These are phyloP conservation scores for Cryptococcus amylolentus DNA, from an alignment of 1,284 basidiomycete species.

Conservation along the genomic window DNA sequence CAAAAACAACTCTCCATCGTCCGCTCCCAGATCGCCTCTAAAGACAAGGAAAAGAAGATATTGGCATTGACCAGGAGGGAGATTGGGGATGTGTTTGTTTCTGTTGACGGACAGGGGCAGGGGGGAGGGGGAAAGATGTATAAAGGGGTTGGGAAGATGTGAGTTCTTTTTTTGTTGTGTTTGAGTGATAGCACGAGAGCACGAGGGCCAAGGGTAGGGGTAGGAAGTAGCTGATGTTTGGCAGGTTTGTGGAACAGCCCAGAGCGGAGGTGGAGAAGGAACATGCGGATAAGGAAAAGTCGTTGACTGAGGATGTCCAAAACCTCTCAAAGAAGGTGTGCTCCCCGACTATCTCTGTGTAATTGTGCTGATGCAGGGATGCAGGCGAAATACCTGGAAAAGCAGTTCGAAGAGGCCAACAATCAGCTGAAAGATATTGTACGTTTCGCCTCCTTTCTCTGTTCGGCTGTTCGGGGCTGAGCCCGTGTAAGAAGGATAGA, in stretches of 20 bases:
- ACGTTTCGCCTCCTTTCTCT: slow-evolving; percentile 34
- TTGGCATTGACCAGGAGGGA: slow-evolving; percentile 71
- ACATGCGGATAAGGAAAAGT: slow-evolving; percentile 70
- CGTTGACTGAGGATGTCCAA: slow-evolving; percentile 72
- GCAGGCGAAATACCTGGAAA: slow-evolving; percentile 82
- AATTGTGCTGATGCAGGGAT: background rate
- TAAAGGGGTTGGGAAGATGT: slow-evolving; percentile 91
- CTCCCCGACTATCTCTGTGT: background rate
- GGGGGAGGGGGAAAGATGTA: slow-evolving; percentile 69
- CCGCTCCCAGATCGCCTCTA: slow-evolving; percentile 66
- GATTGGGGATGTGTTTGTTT: slow-evolving; percentile 37
- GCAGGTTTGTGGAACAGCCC: slow-evolving; percentile 85
- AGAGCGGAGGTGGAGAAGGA: slow-evolving; percentile 71
- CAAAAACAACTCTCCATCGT: slow-evolving; percentile 70
- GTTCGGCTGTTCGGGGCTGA: too few relatives aligned
- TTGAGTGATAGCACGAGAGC: background rate
- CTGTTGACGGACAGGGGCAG: background rate
- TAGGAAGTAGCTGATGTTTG: background rate
- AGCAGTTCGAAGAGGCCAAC: slow-evolving; percentile 85
- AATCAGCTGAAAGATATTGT: slow-evolving; percentile 82
- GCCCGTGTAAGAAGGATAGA: too few relatives aligned
- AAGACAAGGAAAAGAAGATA: slow-evolving; percentile 80
- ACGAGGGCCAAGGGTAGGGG: background rate
- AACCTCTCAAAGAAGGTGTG: slow-evolving; percentile 62
- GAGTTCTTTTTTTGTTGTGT: slow-evolving; percentile 32